Base-by-base conservation (phyloP, 345 rosid species). In the Viola odorata region DNA sequence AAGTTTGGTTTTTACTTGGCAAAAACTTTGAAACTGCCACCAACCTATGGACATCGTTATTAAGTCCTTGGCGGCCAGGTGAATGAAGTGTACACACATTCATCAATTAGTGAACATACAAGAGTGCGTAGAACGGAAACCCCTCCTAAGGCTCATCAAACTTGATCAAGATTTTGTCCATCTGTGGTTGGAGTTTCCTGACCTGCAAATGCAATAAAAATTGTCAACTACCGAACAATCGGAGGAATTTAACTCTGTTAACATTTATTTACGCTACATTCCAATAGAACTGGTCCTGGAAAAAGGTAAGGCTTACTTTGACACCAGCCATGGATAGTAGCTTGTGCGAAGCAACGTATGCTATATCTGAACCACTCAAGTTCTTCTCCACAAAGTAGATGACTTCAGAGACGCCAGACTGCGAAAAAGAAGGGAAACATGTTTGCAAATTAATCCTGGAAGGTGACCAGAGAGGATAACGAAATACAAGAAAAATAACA, bases 381-480 rank as follows among this genome's bases (percentile, higher is more conserved):
- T 75, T 79, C 81, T 89, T 89, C 77, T 87, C 94, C 75, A 85
- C 80, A 73, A 83, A 89, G 68, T 92, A 89, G 52, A 89, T 77
- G 8, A 89, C 94, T 69, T 87, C 94, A 9, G 88, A 56, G 58
- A 92, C 96, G 55, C 90, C 96, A 11, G 96, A 85, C 96, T 92
- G 84, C 80, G 77, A 75, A 38, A 64, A 47, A 14, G 49, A 56
- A 64, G 58, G 41, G 12, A 62, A 37, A 62, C 53, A 67, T 15
- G 57, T 39, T 48, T 47, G 16, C 17, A 38, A 0, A 12, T 52
- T 8, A 40, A 48, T 8, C 6, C 15, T n/a, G 51, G 32, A 58
- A 42, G 42, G 37, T 37, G 23, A 48, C 7, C 36, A n/a, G 17
- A 58, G n/a, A 53, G 58, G 64, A 40, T 8, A 45, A 0, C 8